phyloP scores from a whole-genome alignment of 164 flowering plant species.

The Cinnamomum chago region DNA sequence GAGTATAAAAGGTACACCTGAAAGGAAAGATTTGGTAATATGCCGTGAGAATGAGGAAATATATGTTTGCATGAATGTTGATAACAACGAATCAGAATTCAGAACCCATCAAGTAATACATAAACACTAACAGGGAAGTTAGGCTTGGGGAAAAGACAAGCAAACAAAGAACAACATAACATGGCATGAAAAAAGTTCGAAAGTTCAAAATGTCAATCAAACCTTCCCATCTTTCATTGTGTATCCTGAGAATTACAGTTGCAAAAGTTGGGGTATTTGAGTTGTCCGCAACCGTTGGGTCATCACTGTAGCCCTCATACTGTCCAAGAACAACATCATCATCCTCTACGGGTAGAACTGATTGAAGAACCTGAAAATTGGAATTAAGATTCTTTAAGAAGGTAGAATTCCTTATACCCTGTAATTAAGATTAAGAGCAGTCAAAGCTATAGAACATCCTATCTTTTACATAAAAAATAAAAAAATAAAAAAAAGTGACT shows the following conservation, averaged over 20 bases:
- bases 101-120: background rate
- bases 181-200: background rate
- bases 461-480: background rate
- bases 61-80: background rate
- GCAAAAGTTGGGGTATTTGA: conserved; percentile 98
- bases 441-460: background rate
- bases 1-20: conserved; percentile 93
- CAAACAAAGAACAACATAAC: background rate
- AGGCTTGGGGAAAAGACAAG: background rate
- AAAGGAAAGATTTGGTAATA: conserved; percentile 6
- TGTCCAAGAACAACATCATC: conserved; percentile 96
- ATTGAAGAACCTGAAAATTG: conserved; percentile 77
- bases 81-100: background rate
- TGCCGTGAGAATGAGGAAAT: background rate
- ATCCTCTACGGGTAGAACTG: conserved; percentile 65
- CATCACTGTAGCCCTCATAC: conserved; percentile 82
- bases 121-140: background rate
- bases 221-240: conserved; percentile 99
- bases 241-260: conserved; percentile 63
- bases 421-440: background rate
- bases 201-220: background rate
- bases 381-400: conserved; percentile 2
- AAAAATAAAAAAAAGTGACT: background rate
- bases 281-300: conserved; percentile 78
- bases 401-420: background rate